Conservation (phyloP, 2,329 filamentous ascomycete genomes). For the Orbilia oligospora region DNA sequence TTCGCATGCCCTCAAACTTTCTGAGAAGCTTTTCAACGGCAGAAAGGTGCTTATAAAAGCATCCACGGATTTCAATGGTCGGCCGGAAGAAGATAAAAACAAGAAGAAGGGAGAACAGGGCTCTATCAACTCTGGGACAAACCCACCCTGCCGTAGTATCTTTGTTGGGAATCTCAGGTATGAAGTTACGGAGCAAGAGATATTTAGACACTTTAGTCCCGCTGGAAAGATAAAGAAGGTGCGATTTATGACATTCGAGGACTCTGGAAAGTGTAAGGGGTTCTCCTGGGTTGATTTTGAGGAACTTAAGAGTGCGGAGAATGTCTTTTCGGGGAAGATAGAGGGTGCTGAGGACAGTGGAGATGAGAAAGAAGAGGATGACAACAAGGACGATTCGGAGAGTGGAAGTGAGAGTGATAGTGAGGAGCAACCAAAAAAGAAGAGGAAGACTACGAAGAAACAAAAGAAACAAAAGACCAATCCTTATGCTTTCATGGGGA, state of each 20-base stretch:
- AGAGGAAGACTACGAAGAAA: slow-evolving; percentile 70
- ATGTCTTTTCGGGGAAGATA: slow-evolving; percentile 53
- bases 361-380: slow-evolving; percentile 64
- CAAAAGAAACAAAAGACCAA: slow-evolving; percentile 73
- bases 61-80: slow-evolving; percentile 88
- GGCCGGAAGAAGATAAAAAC: slow-evolving; percentile 73
- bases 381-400: slow-evolving; percentile 66
- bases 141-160: slow-evolving; percentile 81
- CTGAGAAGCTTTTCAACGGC: slow-evolving; percentile 83
- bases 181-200: slow-evolving; percentile 82
- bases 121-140: slow-evolving; percentile 64
- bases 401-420: slow-evolving; percentile 58
- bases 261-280: slow-evolving; percentile 97
- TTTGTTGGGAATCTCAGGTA: slow-evolving; percentile 94
- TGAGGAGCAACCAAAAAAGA: slow-evolving; percentile 66
- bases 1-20: slow-evolving; percentile 83
- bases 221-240: slow-evolving; percentile 87
- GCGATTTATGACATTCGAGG: slow-evolving; percentile 95
- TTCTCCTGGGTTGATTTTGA: slow-evolving; percentile 96
- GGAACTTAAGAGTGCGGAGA: slow-evolving; percentile 79
- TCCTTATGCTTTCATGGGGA: slow-evolving; percentile 77
- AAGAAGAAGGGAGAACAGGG: slow-evolving; percentile 64
- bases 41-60: slow-evolving; percentile 94
- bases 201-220: slow-evolving; percentile 84
- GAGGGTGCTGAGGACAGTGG: slow-evolving; percentile 66